Conservation (phyloP, 2,329 filamentous ascomycete genomes). For the Exserohilum rostratum region DNA sequence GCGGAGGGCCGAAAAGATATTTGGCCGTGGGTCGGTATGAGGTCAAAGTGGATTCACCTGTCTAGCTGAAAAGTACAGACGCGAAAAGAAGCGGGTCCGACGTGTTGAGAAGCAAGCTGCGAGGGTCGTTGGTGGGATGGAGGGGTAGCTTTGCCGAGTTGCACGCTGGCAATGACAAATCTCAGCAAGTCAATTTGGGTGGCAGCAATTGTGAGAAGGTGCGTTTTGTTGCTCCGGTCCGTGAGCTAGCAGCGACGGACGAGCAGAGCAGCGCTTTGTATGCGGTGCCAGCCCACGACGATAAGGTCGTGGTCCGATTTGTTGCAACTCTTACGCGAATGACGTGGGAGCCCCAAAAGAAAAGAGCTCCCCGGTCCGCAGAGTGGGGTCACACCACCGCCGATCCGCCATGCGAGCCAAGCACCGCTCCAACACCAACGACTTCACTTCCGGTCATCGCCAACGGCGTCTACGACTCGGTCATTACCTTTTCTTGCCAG, state of each 20-base stretch:
- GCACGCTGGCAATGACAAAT: background rate
- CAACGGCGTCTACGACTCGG: background rate
- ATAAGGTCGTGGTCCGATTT: constrained; percentile 15
- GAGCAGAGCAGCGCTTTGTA: background rate
- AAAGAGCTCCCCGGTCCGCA: constrained; percentile 20
- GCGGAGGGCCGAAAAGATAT: constrained; percentile 13
- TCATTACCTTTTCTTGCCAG: background rate
- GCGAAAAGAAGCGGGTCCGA: constrained; percentile 28
- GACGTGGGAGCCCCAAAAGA: constrained; percentile 25
- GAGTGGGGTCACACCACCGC: constrained; percentile 24
- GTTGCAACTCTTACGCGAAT: constrained; percentile 15
- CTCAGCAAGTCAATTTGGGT: background rate
- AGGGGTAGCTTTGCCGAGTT: constrained; percentile 20
- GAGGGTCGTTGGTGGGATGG: constrained; percentile 7
- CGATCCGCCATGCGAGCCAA: constrained; percentile 6
- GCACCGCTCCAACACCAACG: constrained; percentile 2
- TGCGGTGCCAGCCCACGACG: constrained; percentile 3
- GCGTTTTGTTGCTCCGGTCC: background rate
- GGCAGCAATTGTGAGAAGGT: background rate
- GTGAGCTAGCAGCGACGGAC: background rate
- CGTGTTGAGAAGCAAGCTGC: constrained; percentile 28
- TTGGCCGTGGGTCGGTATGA: constrained; percentile 30
- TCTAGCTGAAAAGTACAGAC: constrained; percentile 22
- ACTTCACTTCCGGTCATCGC: background rate
- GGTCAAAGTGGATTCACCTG: constrained; percentile 29